Base-by-base conservation (phyloP, 1,139 yeast genomes). In the Geotrichum macrosporum region DNA sequence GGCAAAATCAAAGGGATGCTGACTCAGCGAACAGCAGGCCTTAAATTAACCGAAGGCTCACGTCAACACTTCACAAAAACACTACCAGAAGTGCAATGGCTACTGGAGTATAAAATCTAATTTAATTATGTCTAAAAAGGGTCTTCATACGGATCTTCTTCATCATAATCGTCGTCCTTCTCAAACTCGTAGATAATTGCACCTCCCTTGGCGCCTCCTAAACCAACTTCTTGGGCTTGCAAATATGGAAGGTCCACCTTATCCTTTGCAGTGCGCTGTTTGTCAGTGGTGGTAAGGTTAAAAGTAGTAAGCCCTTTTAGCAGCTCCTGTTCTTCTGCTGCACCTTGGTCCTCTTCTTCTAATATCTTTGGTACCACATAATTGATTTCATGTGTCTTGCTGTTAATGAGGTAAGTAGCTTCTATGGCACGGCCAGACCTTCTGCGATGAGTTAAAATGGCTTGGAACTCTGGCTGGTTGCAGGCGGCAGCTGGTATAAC, bases 61-160 rank as follows among this genome's bases (percentile, higher is more conserved):
- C n/a, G n/a, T n/a, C n/a, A n/a, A n/a, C n/a, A n/a, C n/a, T n/a
- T n/a, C n/a, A n/a, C n/a, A n/a, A n/a, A n/a, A n/a, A n/a, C n/a
- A n/a, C n/a, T n/a, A n/a, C n/a, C n/a, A n/a, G n/a, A n/a, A n/a
- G n/a, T n/a, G n/a, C n/a, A n/a, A n/a, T n/a, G n/a, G n/a, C n/a
- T n/a, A n/a, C n/a, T n/a, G n/a, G n/a, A n/a, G n/a, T n/a, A n/a
- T n/a, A n/a, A n/a, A n/a, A n/a, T n/a, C n/a, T n/a, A n/a, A n/a
- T n/a, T n/a, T n/a, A n/a, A n/a, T n/a, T n/a, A n/a, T 24, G 10
- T 21, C 62, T 63, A 88, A 59, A 88, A 89, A 3, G 97, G 97
- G 61, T 92, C 97, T 62, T 92, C 98, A 58, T 82, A 89, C 0
- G 97, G 96, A 64, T 92, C 98, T 56, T 92, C 97, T 64, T 92